Evolutionary conservation across 2,329 filamentous ascomycete species (phyloP).

Genomic region (Sporothrix sp.): DNA sequence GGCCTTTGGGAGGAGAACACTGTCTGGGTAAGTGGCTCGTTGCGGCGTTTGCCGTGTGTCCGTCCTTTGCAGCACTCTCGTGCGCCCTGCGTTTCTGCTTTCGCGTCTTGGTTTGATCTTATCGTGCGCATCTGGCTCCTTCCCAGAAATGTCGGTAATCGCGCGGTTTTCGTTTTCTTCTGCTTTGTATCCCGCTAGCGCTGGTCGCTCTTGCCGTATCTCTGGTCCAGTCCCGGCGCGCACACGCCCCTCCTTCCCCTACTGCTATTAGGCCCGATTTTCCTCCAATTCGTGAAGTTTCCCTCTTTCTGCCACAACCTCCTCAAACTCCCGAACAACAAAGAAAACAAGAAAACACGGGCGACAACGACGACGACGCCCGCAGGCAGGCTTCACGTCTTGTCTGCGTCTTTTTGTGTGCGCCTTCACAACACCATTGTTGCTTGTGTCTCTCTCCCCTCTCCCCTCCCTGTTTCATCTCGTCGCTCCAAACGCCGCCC

Average conservation of each 20-base stretch:
- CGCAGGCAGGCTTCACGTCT: background rate
- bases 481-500: too few relatives aligned
- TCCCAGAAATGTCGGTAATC: background rate
- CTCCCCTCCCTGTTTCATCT: too few relatives aligned
- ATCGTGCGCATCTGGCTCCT: constrained; percentile 2
- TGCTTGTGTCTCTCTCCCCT: too few relatives aligned
- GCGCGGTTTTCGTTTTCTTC: constrained; percentile 8
- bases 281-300: constrained; percentile 1
- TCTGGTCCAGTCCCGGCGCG: background rate
- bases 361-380: background rate
- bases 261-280: background rate
- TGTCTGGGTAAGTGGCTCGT: background rate
- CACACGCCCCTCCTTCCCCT: too few relatives aligned
- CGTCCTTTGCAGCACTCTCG: background rate
- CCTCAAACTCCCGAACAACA: background rate
- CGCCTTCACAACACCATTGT: too few relatives aligned
- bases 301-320: background rate
- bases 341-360: background rate
- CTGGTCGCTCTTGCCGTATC: constrained; percentile 9
- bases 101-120: background rate
- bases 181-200: constrained; percentile 6
- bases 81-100: background rate
- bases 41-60: too few relatives aligned
- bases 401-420: background rate
- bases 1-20: background rate